phyloP scores from a whole-genome alignment of 2,329 filamentous ascomycete species.

The Purpureocillium lavendulum region DNA sequence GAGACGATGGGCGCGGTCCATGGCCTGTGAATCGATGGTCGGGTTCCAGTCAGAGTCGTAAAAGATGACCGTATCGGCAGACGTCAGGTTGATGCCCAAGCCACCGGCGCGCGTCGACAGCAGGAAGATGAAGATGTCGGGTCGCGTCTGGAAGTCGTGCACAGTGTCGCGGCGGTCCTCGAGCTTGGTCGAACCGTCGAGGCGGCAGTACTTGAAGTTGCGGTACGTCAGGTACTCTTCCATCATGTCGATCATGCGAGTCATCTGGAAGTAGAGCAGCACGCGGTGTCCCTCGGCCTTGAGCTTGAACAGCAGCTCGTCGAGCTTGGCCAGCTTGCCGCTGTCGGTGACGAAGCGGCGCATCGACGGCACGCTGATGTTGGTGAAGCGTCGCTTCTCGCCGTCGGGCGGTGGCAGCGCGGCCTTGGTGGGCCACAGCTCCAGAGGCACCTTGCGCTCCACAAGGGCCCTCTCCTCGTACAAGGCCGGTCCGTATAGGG shows the following conservation, averaged over 20 bases:
- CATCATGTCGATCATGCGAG: constrained; percentile 98
- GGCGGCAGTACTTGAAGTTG: constrained; percentile 96
- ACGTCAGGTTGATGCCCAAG: constrained; percentile 94
- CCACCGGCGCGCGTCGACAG: constrained; percentile 94
- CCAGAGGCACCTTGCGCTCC: constrained; percentile 59
- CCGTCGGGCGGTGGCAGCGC: constrained; percentile 73
- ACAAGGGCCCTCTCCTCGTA: constrained; percentile 67
- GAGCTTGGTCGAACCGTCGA: constrained; percentile 94
- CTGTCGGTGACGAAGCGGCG: constrained; percentile 95
- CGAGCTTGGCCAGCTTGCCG: constrained; percentile 87
- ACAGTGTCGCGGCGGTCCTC: constrained; percentile 96
- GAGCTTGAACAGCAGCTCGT: constrained; percentile 77
- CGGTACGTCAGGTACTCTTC: constrained; percentile 98
- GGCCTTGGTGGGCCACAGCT: constrained; percentile 52
- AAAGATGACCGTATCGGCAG: constrained; percentile 97
- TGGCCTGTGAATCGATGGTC: constrained; percentile 96
- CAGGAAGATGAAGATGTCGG: constrained; percentile 95
- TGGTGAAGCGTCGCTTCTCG: constrained; percentile 76
- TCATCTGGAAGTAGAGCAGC: constrained; percentile 99
- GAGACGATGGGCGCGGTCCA: constrained; percentile 97
- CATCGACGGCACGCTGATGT: constrained; percentile 93
- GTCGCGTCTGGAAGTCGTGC: constrained; percentile 87
- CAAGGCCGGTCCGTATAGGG: constrained; percentile 58
- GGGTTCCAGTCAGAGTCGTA: constrained; percentile 99
- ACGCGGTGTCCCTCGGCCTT: constrained; percentile 92